phyloP scores from a whole-genome alignment of 1,284 basidiomycete species.

The Ustilago sp. region DNA sequence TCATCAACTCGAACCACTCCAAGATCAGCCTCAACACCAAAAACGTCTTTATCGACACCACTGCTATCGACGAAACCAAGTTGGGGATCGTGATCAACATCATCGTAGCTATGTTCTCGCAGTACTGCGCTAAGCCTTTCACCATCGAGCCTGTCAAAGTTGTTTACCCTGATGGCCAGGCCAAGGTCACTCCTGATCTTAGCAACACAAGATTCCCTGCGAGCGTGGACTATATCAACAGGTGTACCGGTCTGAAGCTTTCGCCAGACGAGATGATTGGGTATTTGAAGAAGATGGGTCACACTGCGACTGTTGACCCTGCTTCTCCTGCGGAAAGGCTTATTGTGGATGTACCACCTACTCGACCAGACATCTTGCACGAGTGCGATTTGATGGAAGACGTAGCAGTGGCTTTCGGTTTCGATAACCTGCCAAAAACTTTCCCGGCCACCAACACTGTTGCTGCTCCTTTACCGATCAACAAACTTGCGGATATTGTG shows the following conservation, averaged over 20 bases:
- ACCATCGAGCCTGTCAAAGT: slow-evolving; percentile 70
- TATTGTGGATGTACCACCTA: slow-evolving; percentile 84
- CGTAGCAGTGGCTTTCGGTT: slow-evolving; percentile 95
- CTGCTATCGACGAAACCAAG: slow-evolving; percentile 97
- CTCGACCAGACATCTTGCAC: slow-evolving; percentile 95
- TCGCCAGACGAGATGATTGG: slow-evolving; percentile 75
- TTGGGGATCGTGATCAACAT: slow-evolving; percentile 94
- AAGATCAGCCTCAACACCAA: slow-evolving; percentile 95
- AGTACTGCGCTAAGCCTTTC: slow-evolving; percentile 92
- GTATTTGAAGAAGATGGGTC: slow-evolving; percentile 81
- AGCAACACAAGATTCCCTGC: slow-evolving; percentile 80
- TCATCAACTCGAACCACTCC: slow-evolving; percentile 76
- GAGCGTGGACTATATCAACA: slow-evolving; percentile 90
- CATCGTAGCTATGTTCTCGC: slow-evolving; percentile 94
- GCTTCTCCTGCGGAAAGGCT: slow-evolving; percentile 75
- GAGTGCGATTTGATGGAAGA: slow-evolving; percentile 99
- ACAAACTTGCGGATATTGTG: slow-evolving; percentile 89
- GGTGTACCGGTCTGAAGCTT: slow-evolving; percentile 87
- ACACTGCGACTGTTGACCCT: slow-evolving; percentile 55
- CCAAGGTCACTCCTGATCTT: slow-evolving; percentile 84
- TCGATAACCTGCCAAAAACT: slow-evolving; percentile 91
- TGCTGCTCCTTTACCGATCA: slow-evolving; percentile 89
- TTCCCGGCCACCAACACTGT: slow-evolving; percentile 97
- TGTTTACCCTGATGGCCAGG: slow-evolving; percentile 73
- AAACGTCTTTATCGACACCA: slow-evolving; percentile 96